Percentiles rank a stretch among this genome's conserved stretches.
phyloP scores from a whole-genome alignment of 139 green algal genomes.

The Desmodesmus armatus region DNA sequence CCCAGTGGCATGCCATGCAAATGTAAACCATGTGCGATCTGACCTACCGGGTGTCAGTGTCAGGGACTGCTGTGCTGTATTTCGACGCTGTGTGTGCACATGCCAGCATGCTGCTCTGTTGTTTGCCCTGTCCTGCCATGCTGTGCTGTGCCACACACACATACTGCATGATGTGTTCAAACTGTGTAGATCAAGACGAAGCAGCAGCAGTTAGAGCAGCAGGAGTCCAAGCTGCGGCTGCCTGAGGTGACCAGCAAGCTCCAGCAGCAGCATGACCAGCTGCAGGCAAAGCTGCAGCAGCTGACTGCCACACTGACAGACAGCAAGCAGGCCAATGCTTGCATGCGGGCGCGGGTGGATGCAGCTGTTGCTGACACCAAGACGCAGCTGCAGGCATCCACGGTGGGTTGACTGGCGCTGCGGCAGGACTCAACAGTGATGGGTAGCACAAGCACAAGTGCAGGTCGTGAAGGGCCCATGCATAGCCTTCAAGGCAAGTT shows the following conservation, averaged over 20 bases:
- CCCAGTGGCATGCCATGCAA: neutral
- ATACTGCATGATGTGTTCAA: neutral
- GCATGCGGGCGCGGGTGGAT: neutral
- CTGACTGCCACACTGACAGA: conserved; percentile 3
- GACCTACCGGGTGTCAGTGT: neutral
- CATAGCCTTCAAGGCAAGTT: too few species aligned
- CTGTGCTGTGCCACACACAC: neutral
- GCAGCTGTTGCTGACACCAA: neutral
- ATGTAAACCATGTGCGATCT: neutral
- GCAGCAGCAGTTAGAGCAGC: conserved; percentile 18
- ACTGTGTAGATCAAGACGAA: neutral
- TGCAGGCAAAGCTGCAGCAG: conserved; percentile 12
- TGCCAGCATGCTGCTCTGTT: neutral
- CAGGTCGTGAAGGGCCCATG: too few species aligned
- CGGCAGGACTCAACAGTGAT: too few species aligned
- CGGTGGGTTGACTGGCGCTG: too few species aligned
- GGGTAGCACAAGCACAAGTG: too few species aligned
- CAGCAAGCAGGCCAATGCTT: conserved; percentile 31
- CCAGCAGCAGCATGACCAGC: neutral
- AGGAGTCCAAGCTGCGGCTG: neutral
- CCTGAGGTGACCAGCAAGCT: neutral
- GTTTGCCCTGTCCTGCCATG: neutral
- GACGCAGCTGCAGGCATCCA: neutral
- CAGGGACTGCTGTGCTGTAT: too few species aligned
- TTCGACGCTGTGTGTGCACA: neutral